phyloP scores from a whole-genome alignment of 345 rosid genomes.

The Boechera retrofracta region DNA sequence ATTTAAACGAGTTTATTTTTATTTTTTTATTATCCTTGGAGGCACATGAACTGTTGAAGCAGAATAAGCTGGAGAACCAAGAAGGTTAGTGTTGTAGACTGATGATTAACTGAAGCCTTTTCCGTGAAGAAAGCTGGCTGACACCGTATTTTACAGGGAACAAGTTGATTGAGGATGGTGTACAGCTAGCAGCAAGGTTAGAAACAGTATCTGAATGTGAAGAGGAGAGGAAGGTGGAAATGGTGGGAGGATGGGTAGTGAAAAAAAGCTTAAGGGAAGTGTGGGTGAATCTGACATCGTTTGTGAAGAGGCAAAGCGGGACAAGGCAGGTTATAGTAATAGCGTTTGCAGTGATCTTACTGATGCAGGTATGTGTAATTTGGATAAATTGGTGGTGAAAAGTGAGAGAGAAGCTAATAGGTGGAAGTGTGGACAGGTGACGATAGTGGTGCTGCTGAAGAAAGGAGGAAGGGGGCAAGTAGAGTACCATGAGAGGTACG shows the following conservation, averaged over 20 bases:
- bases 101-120: conserved; percentile 12
- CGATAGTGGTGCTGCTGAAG: conserved; percentile 70
- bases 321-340: conserved; percentile 59
- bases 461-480: conserved; percentile 57
- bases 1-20: conserved; percentile 2
- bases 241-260: conserved; percentile 43
- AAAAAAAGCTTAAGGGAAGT: conserved; percentile 46
- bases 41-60: conserved; percentile 79
- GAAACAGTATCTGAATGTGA: conserved; percentile 43
- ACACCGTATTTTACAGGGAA: conserved; percentile 41
- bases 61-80: conserved; percentile 64
- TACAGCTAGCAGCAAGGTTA: conserved; percentile 42
- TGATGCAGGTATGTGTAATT: conserved; percentile 73
- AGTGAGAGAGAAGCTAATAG: conserved; percentile 7
- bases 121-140: conserved; percentile 22
- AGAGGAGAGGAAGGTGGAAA: conserved; percentile 39
- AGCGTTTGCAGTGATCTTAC: conserved; percentile 73
- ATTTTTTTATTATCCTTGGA: conserved; percentile 42
- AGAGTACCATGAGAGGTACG: conserved; percentile 42
- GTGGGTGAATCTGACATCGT: conserved; percentile 47
- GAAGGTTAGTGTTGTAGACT: conserved; percentile 39
- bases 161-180: conserved; percentile 44
- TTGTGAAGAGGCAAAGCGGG: conserved; percentile 58
- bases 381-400: conserved; percentile 1
- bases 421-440: conserved; percentile 56